Conservation (phyloP, 2,329 filamentous ascomycete species). For the Sphaceloma murrayae region DNA sequence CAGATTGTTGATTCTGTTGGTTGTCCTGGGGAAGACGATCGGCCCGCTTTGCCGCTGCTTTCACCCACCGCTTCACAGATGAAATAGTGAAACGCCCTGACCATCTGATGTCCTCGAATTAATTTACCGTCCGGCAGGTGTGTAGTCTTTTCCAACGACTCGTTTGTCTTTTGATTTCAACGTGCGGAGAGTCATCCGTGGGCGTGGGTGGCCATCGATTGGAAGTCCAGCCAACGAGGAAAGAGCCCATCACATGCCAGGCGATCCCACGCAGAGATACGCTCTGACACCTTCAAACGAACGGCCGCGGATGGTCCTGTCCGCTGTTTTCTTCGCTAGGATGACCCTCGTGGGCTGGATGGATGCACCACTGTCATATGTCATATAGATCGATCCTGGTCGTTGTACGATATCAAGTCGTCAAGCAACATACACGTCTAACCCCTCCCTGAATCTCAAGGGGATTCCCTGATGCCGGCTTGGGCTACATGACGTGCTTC, state of each 20-base stretch:
- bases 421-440: no score
- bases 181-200: slow-evolving; percentile 1
- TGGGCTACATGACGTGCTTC: no score
- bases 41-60: slow-evolving; percentile 2
- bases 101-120: slow-evolving; percentile 9
- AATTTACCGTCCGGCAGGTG: slow-evolving; percentile 13
- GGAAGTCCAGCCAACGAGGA: slow-evolving; percentile 3
- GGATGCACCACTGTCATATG: no score
- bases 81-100: background rate
- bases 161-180: slow-evolving; percentile 5
- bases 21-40: slow-evolving; percentile 10
- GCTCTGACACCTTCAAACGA: background rate
- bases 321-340: slow-evolving; percentile 1
- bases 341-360: no score
- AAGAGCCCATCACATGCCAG: slow-evolving; percentile 1
- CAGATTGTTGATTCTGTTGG: slow-evolving; percentile 11
- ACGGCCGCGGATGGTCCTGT: slow-evolving; percentile 2
- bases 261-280: background rate
- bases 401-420: no score
- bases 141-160: slow-evolving; percentile 3
- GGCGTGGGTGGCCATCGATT: slow-evolving; percentile 5
- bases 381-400: no score
- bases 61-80: background rate
- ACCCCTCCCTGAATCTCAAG: no score
- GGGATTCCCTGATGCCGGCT: no score